Evolutionary conservation across 768 basidiomycete genomes (phyloP).

Genomic region (Boletus rufocinnamomeus): DNA sequence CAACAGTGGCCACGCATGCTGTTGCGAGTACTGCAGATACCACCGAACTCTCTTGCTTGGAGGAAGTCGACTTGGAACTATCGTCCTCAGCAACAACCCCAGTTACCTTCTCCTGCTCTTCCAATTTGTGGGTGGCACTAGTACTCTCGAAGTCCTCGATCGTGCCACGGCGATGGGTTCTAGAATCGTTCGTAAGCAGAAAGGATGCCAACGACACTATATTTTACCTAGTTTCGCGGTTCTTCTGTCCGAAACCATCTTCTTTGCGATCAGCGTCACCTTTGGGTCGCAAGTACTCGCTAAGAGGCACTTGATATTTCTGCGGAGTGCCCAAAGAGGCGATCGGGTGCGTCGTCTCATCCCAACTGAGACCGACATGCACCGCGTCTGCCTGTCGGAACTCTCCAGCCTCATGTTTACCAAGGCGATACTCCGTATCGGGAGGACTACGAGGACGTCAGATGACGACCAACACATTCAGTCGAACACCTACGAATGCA

Average conservation of each 20-base stretch:
- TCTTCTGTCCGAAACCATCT: neutral
- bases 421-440: neutral
- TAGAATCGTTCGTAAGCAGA: neutral
- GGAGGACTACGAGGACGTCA: constrained; percentile 11
- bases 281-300: constrained; percentile 9
- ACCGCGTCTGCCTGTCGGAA: neutral
- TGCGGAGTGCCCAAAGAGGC: neutral
- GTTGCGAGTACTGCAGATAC: constrained; percentile 15
- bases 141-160: neutral
- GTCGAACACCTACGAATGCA: constrained; percentile 8
- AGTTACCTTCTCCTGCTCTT: neutral
- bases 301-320: constrained; percentile 24
- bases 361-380: constrained; percentile 5
- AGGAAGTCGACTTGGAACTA: neutral
- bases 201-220: neutral
- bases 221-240: constrained; percentile 3
- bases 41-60: constrained; percentile 12
- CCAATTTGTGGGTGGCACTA: neutral
- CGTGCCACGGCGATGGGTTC: neutral
- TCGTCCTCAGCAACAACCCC: neutral
- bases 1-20: constrained; percentile 15
- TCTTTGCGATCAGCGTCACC: neutral
- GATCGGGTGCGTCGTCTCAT: neutral
- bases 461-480: neutral
- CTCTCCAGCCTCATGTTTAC: neutral